Evolutionary conservation across 495 filamentous ascomycete genomes (phyloP).

Genomic region (Lichina pygmaea): DNA sequence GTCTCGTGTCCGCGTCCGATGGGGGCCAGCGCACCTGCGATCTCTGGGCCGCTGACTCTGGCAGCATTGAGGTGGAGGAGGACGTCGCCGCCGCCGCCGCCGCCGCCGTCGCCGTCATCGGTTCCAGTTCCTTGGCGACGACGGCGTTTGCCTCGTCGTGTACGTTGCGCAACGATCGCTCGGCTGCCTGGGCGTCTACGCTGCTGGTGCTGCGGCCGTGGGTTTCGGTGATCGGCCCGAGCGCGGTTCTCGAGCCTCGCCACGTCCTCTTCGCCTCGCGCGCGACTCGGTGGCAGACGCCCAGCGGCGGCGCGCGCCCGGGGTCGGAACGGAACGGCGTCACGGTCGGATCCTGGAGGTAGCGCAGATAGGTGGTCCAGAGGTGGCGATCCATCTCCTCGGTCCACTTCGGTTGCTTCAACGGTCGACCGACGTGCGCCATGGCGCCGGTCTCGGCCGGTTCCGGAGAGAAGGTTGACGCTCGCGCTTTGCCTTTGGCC

Average conservation of each 20-base stretch:
- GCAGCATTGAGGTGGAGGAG: neutral
- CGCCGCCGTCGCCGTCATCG: no score
- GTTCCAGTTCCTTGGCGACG: neutral
- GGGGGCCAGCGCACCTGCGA: constrained; percentile 40
- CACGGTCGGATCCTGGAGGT: constrained; percentile 72
- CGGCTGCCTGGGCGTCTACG: neutral
- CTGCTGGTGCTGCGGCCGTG: neutral
- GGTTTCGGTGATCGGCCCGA: constrained; percentile 6
- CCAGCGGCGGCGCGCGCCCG: constrained; percentile 62
- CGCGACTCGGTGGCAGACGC: constrained; percentile 71
- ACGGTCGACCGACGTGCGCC: neutral
- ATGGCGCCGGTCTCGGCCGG: neutral
- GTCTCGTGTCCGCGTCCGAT: constrained; percentile 53
- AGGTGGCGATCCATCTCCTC: constrained; percentile 77
- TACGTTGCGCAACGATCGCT: neutral
- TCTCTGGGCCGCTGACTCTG: constrained; percentile 7
- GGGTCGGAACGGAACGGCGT: constrained; percentile 85
- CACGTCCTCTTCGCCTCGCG: constrained; percentile 65
- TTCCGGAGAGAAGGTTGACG: no score
- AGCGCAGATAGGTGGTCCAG: constrained; percentile 72
- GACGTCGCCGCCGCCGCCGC: neutral
- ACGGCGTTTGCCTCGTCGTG: constrained; percentile 4
- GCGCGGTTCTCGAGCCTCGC: constrained; percentile 27
- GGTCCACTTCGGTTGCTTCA: constrained; percentile 32
- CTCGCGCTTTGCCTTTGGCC: neutral